Base-by-base conservation (phyloP, 1,284 basidiomycete genomes). In the Ceratorhiza oryzae-sativae region DNA sequence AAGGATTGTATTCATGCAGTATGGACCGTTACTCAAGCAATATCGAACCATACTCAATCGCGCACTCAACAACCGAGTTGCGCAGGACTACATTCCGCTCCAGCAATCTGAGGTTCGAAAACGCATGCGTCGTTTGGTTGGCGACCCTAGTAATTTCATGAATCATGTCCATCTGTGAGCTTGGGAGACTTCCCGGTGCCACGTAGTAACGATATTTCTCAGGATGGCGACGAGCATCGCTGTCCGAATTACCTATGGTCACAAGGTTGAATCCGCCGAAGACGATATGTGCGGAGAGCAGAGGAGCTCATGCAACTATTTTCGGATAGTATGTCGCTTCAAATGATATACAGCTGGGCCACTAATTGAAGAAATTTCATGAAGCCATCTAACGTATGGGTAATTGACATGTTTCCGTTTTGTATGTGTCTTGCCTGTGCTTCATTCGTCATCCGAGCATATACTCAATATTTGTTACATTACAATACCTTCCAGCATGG, bases 401-500 rank as follows among this genome's bases (percentile, higher is more conserved):
- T 51, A 23, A 41, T 65, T 12, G 62, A 65, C 3, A 34, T 51
- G 15, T 65, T 65, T 34, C 62, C 62, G 12, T 20, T 36, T 3
- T 36, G 62, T 65, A 27, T 36, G 62, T n/a, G 2, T 20, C 48
- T 6, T 2, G 1, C 6, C 41, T 25, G 13, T 42, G 10, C 6
- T n/a, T 15, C 13, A 34, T 51, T 34, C 18, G 4, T 6, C 12
- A 65, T 49, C 1, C 18, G 18, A 3, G 23, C 3, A 13, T 4
- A 34, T 18, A 34, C 3, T 9, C 58, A 2, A 45, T 42, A 20
- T n/a, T n/a, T n/a, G n/a, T n/a, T n/a, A n/a, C 30, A 79, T 78
- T 80, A 32, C 71, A 65, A 15, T 76, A 79, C 55, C 71, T 79
- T 23, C 79, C 79, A 2, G 68, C 75, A 1, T 80, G 79, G 79